A percentile compares a stretch with the other conserved stretches of the same genome.
Conservation (phyloP, 805 yeast genomes). For the Tetrapisispora arboricola region DNA sequence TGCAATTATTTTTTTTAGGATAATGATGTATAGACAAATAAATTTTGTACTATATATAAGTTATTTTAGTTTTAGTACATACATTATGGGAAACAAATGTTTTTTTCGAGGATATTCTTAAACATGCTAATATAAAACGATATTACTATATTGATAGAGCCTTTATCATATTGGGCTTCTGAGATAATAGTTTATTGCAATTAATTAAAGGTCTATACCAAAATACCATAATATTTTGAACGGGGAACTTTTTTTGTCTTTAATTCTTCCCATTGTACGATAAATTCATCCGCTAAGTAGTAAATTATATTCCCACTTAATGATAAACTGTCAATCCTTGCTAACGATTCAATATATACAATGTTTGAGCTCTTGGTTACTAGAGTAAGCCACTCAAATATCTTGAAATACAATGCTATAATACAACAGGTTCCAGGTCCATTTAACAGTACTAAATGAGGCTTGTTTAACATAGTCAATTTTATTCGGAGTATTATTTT, state of each 20-base stretch:
- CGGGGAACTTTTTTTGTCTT: conserved; percentile 37
- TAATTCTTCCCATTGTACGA: conserved; percentile 84
- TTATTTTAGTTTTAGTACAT: no score
- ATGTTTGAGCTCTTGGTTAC: conserved; percentile 49
- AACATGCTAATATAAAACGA: no score
- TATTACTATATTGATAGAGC: no score
- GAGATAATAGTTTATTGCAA: no score
- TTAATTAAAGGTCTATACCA: conserved; percentile 39
- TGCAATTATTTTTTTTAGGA: no score
- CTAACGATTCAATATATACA: conserved; percentile 77
- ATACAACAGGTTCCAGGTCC: conserved; percentile 32
- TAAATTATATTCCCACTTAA: conserved; percentile 63
- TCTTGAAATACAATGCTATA: conserved; percentile 21
- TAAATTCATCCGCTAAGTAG: conserved; percentile 62
- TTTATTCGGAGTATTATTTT: conserved; percentile 12
- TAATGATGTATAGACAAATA: no score
- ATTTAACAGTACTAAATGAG: conserved; percentile 29
- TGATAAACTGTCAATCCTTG: conserved; percentile 66
- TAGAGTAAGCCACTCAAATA: conserved; percentile 14
- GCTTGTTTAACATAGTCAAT: conserved; percentile 10
- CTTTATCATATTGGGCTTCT: no score
- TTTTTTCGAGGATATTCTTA: no score
- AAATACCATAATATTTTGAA: conserved; percentile 68
- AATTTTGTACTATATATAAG: no score
- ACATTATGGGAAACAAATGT: no score